A percentile compares a stretch with the other conserved stretches of the same genome.
Evolutionary conservation across 176 grass and related monocot genomes (phyloP).

Genomic region (Zoysia japonica): DNA sequence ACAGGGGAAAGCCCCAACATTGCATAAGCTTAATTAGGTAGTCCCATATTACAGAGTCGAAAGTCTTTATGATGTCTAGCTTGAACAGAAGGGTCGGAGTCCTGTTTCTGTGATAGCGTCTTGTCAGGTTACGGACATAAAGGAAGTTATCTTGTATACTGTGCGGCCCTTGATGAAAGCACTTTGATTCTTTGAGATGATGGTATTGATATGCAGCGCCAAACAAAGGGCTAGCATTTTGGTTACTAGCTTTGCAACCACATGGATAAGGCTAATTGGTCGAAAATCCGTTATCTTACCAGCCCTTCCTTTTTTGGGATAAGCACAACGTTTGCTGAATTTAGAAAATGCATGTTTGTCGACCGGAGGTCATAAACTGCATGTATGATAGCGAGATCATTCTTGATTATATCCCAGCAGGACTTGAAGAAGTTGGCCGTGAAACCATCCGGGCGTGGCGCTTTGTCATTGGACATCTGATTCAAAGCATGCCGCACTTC

Average conservation of each 20-base stretch:
- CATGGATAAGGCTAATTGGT: background rate
- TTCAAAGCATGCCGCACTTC: background rate
- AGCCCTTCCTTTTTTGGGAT: background rate
- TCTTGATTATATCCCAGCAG: background rate
- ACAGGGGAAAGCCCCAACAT: background rate
- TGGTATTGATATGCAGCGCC: accelerated
- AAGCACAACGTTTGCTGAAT: background rate
- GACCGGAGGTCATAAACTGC: background rate
- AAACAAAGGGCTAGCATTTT: accelerated
- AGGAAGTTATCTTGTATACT: background rate
- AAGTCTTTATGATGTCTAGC: background rate
- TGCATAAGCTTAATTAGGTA: background rate
- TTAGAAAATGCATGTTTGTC: background rate
- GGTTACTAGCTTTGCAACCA: background rate
- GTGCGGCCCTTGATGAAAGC: background rate
- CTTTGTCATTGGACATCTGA: background rate
- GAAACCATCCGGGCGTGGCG: background rate
- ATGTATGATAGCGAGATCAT: background rate
- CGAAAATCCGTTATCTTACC: background rate
- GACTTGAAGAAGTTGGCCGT: background rate
- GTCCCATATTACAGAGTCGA: background rate
- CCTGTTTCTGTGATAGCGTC: background rate
- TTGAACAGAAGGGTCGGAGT: background rate
- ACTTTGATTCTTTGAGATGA: background rate
- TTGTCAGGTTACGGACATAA: background rate